Percentiles rank a stretch among this genome's conserved stretches.
Conservation (phyloP, 1,139 yeast genomes). For the Trichomonascaceae sp. region DNA sequence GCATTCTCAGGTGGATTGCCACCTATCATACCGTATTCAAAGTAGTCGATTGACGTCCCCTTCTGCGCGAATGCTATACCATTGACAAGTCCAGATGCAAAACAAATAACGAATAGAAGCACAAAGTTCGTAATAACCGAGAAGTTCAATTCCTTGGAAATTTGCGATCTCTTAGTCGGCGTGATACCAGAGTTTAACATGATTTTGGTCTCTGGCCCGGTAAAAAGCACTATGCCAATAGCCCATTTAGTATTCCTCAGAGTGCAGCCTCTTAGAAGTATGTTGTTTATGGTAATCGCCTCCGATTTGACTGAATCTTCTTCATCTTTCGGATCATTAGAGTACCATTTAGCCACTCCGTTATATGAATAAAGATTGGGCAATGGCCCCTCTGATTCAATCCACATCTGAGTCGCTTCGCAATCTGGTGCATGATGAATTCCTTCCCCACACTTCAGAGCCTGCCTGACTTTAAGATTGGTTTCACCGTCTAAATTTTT, state of each 20-base stretch:
- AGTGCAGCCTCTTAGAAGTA: slow-evolving; percentile 84
- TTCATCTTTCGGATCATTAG: slow-evolving; percentile 18
- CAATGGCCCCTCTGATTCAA: slow-evolving; percentile 90
- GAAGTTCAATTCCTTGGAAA: slow-evolving; percentile 74
- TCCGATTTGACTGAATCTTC: slow-evolving; percentile 39
- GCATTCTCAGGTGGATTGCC: slow-evolving; percentile 73
- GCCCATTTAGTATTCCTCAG: slow-evolving; percentile 87
- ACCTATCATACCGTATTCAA: slow-evolving; percentile 64
- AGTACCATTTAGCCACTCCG: slow-evolving; percentile 65
- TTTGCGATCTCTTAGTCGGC: slow-evolving; percentile 81
- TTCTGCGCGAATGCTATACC: slow-evolving; percentile 59
- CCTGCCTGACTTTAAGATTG: slow-evolving; percentile 73
- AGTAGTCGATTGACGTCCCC: slow-evolving; percentile 54
- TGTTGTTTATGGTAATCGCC: slow-evolving; percentile 72
- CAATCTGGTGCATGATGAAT: slow-evolving; percentile 66
- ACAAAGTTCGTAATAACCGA: slow-evolving; percentile 75
- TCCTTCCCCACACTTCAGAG: slow-evolving; percentile 62
- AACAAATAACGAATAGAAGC: slow-evolving; percentile 69
- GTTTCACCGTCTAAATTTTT: slow-evolving; percentile 97
- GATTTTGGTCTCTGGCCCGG: slow-evolving; percentile 87
- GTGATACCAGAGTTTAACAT: slow-evolving; percentile 91
- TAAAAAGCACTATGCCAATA: slow-evolving; percentile 79
- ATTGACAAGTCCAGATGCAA: slow-evolving; percentile 74
- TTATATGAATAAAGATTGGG: slow-evolving; percentile 76
- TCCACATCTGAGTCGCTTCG: slow-evolving; percentile 68